Base-by-base conservation (phyloP, 1,284 basidiomycete species). In the Papiliotrema laurentii region DNA sequence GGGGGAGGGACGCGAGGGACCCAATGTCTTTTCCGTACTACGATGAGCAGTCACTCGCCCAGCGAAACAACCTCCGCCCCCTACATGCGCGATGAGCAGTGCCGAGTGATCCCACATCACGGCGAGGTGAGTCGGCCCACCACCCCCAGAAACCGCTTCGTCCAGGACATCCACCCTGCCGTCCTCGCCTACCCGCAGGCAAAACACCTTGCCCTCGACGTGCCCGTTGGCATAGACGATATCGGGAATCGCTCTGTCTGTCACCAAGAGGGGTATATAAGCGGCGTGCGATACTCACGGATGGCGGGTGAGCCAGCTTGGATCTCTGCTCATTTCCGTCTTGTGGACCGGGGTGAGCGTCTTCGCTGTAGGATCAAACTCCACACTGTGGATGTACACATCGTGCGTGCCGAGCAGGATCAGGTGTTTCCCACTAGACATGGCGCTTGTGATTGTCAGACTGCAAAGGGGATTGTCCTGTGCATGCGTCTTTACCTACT, bases 381-480 rank as follows among this genome's bases (percentile, higher is more conserved):
- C 7, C 10, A 51, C 56, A 1, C 54, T 51, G 31, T 59, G 54
- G 33, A 62, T 58, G 18, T 52, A 43, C 13, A 28, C 30, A 24
- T 47, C 58, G 36, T 60, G 60, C 2, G 62, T 59, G 9, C 62
- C 60, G 9, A 64, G 40, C 7, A 64, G 54, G 30, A 64, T 49
- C 19, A 56, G 38, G 18, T 50, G 50, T 31, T 54, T 35, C n/a
- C 19, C 27, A 22, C n/a, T n/a, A n/a, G n/a, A n/a, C n/a, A n/a
- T n/a, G n/a, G n/a, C n/a, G n/a, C n/a, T n/a, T n/a, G n/a, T n/a
- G n/a, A n/a, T n/a, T n/a, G n/a, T n/a, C n/a, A n/a, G n/a, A n/a
- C n/a, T n/a, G n/a, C n/a, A n/a, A n/a, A n/a, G n/a, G n/a, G n/a
- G n/a, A n/a, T n/a, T n/a, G n/a, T n/a, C n/a, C n/a, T n/a, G n/a